Conservation (phyloP, 2,329 filamentous ascomycete genomes). For the Cordyceps javanica region DNA sequence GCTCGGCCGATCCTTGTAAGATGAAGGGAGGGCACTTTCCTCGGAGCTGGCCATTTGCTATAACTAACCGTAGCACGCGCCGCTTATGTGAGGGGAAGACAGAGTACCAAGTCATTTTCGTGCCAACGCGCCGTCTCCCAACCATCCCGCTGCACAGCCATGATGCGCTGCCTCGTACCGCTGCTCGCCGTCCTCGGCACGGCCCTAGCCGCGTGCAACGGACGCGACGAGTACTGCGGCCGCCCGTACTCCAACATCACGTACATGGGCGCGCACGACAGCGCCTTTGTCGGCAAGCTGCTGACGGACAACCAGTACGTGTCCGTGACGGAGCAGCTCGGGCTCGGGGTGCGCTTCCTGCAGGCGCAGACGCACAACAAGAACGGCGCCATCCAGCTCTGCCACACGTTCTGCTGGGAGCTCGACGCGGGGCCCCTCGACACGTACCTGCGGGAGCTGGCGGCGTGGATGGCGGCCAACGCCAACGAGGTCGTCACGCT, state of each 20-base stretch:
- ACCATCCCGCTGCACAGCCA: background rate
- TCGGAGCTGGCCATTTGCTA: too few species aligned
- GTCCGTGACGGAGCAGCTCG: slow-evolving; percentile 50
- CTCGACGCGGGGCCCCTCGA: slow-evolving; percentile 53
- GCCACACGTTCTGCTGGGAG: slow-evolving; percentile 57
- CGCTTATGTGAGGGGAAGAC: too few species aligned
- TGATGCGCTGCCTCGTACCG: background rate
- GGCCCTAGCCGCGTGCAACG: slow-evolving; percentile 45
- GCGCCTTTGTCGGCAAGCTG: slow-evolving; percentile 53
- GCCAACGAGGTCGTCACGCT: slow-evolving; percentile 57
- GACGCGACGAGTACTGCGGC: slow-evolving; percentile 47
- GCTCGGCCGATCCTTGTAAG: background rate
- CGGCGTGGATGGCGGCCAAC: slow-evolving; percentile 53
- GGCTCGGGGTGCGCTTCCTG: slow-evolving; percentile 57
- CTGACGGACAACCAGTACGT: slow-evolving; percentile 55
- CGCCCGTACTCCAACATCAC: slow-evolving; percentile 54
- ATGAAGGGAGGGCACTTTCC: too few species aligned
- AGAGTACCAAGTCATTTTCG: too few species aligned
- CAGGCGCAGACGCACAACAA: slow-evolving; percentile 57
- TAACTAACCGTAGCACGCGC: too few species aligned
- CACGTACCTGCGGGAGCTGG: slow-evolving; percentile 50
- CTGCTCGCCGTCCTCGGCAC: background rate
- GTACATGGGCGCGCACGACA: slow-evolving; percentile 60
- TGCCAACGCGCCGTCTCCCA: too few species aligned
- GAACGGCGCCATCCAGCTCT: slow-evolving; percentile 48